phyloP scores from a whole-genome alignment of 2,329 filamentous ascomycete species.

The Xylariales sp. region DNA sequence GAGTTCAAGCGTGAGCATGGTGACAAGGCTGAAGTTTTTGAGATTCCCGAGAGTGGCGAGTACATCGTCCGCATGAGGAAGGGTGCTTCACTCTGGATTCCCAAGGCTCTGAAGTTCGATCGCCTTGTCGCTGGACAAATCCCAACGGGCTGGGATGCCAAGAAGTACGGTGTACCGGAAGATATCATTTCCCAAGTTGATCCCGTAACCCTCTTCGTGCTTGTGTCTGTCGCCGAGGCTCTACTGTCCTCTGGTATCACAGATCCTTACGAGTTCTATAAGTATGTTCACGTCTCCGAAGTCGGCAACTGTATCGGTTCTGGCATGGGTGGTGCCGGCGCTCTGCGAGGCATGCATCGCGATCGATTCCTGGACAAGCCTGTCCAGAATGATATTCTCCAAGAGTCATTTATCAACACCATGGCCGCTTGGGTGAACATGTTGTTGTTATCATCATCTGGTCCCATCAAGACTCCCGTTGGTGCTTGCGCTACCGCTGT shows the following conservation, averaged over 20 bases:
- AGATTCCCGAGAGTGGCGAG: constrained; percentile 88
- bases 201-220: constrained; percentile 89
- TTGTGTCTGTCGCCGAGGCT: constrained; percentile 89
- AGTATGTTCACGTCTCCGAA: constrained; percentile 97
- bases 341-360: constrained; percentile 96
- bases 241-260: constrained; percentile 92
- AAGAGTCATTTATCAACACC: constrained; percentile 99
- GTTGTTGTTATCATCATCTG: constrained; percentile 93
- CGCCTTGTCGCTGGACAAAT: constrained; percentile 96
- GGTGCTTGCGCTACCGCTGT: constrained; percentile 96
- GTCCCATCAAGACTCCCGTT: constrained; percentile 96
- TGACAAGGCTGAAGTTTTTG: constrained; percentile 96
- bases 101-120: constrained; percentile 95
- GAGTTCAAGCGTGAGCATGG: constrained; percentile 97
- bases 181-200: constrained; percentile 98
- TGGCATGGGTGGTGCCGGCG: constrained; percentile 91
- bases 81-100: constrained; percentile 90
- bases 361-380: constrained; percentile 96
- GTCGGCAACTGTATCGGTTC: constrained; percentile 98
- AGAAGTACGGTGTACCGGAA: constrained; percentile 91
- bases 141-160: constrained; percentile 94
- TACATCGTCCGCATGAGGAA: constrained; percentile 94
- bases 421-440: constrained; percentile 99
- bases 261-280: constrained; percentile 99
- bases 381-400: constrained; percentile 96